Base-by-base conservation (phyloP, 257 asterid genomes). In the Vinca minor region DNA sequence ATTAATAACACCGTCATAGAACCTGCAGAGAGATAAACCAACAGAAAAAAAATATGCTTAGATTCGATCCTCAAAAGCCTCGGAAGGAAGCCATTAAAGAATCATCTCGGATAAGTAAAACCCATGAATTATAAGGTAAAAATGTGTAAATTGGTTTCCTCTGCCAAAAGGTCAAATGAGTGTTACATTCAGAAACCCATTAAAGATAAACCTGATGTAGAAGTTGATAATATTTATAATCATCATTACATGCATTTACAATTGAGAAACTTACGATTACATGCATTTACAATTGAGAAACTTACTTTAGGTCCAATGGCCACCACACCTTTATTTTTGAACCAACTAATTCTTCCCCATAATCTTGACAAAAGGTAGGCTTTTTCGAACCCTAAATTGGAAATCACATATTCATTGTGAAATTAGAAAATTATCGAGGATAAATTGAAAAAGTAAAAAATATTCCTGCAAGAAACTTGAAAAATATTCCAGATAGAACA, bases 301-400 rank as follows among this genome's bases (percentile, higher is more conserved):
- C 83, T 70, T 74, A 85, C 88, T 21, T 36, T 52, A 57, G 65
- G 77, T 68, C 84, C 68, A 71, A 34, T 47, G 86, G 79, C 80
- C 91, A 78, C 82, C 77, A 82, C 63, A 85, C 81, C 61, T 79
- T 82, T 56, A 85, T 78, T 59, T 69, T 72, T 66, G 71, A 65
- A 52, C 82, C 91, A 68, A 82, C 71, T 60, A 85, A 49, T 61
- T 82, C 86, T 65, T 74, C 83, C 61, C 79, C 80, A 50, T 77
- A 66, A 17, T 47, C 67, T 63, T 76, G 70, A 67, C 23, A 59
- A 65, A 46, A 60, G 39, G 47, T 68, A 23, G 29, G 64, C 59
- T 10, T 73, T 55, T 63, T 53, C 52, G 73, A 64, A 61, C 36
- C 69, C 91, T 84, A 73, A 57, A 75, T 38, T 66, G 32, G 59